A percentile compares a stretch with the other conserved stretches of the same genome.
Evolutionary conservation across 2,329 filamentous ascomycete genomes (phyloP).

Genomic region (Trichoderma lentiforme): DNA sequence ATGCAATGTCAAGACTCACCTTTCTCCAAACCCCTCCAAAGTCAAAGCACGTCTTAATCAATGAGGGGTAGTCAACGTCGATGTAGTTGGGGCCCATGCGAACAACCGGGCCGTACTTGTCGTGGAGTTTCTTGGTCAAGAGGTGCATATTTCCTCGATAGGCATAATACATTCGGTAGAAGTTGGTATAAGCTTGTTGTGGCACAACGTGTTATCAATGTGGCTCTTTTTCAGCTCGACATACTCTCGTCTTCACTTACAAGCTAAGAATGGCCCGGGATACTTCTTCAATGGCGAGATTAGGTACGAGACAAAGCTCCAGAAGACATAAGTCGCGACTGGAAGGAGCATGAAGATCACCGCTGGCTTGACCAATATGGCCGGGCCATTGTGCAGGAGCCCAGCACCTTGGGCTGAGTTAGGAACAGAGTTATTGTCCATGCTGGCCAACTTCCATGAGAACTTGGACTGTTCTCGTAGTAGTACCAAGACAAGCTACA

Average conservation of each 20-base stretch:
- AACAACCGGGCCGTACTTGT: slow-evolving; percentile 39
- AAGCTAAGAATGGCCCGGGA: background rate
- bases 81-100: slow-evolving; percentile 40
- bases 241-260: background rate
- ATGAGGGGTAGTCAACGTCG: slow-evolving; percentile 36
- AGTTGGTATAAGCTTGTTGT: background rate
- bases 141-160: slow-evolving; percentile 22
- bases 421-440: background rate
- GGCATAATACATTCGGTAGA: slow-evolving; percentile 2
- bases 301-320: background rate
- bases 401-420: background rate
- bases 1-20: slow-evolving; percentile 21
- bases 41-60: slow-evolving; percentile 37
- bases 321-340: background rate
- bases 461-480: background rate
- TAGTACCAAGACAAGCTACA: background rate
- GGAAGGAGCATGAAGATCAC: background rate
- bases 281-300: background rate
- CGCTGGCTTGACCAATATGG: background rate
- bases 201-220: background rate
- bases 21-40: slow-evolving; percentile 34
- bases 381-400: background rate
- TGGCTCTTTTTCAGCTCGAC: background rate
- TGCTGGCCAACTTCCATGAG: background rate
- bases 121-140: slow-evolving; percentile 33